Base-by-base conservation (phyloP, 2,329 filamentous ascomycete species). In the Colletotrichum eleusines region DNA sequence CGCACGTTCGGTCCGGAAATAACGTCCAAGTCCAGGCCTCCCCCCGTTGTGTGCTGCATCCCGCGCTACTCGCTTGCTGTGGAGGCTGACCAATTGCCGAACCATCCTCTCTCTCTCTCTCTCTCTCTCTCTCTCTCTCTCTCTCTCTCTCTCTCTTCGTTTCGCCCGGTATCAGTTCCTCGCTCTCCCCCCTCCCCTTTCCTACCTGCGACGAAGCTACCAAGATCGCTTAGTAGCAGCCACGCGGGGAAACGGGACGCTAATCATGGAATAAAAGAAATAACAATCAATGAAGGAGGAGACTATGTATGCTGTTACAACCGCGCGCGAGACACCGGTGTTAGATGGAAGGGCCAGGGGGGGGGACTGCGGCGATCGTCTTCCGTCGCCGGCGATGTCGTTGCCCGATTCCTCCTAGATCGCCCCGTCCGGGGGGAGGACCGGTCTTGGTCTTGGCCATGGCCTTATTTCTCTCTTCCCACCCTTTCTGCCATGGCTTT, bases 11-110 rank as follows among this genome's bases (percentile, higher is more conserved):
- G 31, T 57, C 54, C 50, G 53, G 62, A 42, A 51, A 33, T 20
- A 42, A n/a, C n/a, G n/a, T n/a, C n/a, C n/a, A n/a, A n/a, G n/a
- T n/a, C n/a, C n/a, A n/a, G n/a, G n/a, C n/a, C n/a, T n/a, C n/a
- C n/a, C n/a, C n/a, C n/a, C n/a, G n/a, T n/a, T n/a, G n/a, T n/a
- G n/a, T 42, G 23, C 50, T 9, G 42, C 44, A 46, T 23, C 50
- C 31, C 57, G 28, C 11, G 28, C 11, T n/a, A 33, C 51, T 16
- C 40, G 26, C 55, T 55, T 54, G 38, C 42, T 61, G 35, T 40
- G 46, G 7, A 42, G 48, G 38, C 63, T 66, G 51, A 33, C 23
- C 63, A 62, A 61, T 42, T 62, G 67, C 67, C 57, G 55, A 55
- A 18, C 50, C 33, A 38, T 61, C 46, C 42, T 48, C n/a, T n/a